These are phyloP conservation scores for Sordaria brevicollis DNA, from an alignment of 495 filamentous ascomycete genomes.

Conservation along the genomic window DNA sequence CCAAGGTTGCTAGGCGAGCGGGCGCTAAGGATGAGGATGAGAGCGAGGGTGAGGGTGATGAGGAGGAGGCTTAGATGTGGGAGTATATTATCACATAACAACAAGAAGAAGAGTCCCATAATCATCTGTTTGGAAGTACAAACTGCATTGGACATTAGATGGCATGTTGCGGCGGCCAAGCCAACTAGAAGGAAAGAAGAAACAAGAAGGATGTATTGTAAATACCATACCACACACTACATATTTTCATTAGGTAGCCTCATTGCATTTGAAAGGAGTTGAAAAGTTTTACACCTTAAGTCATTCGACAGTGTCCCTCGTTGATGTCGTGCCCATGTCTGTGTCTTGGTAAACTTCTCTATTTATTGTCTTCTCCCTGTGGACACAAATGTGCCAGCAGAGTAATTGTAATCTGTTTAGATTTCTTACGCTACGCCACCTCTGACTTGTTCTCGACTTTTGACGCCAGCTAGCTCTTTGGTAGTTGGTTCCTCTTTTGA, in stretches of 20 bases:
- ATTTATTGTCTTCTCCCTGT: too few species aligned
- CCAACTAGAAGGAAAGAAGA: background rate
- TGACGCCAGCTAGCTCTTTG: too few species aligned
- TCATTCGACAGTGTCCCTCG: background rate
- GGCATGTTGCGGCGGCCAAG: background rate
- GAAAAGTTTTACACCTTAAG: background rate
- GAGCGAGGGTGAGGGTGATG: background rate
- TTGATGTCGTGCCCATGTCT: background rate
- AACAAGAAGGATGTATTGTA: background rate
- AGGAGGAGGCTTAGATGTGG: background rate
- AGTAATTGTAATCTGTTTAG: too few species aligned
- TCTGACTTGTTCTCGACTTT: too few species aligned
- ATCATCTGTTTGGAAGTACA: background rate
- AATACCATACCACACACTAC: background rate
- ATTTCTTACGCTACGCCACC: too few species aligned
- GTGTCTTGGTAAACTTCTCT: background rate
- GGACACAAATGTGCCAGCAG: too few species aligned
- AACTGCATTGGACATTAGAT: background rate
- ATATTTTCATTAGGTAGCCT: background rate
- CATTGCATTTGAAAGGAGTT: background rate
- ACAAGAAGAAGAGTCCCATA: background rate
- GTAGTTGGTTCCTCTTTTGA: too few species aligned
- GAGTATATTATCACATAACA: background rate
- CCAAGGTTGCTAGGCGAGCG: conserved; percentile 26
- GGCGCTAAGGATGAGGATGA: conserved; percentile 6